A percentile compares a stretch with the other conserved stretches of the same genome.
Evolutionary conservation across 495 filamentous ascomycete genomes (phyloP).

Genomic region (Friedmanniomyces simplex): DNA sequence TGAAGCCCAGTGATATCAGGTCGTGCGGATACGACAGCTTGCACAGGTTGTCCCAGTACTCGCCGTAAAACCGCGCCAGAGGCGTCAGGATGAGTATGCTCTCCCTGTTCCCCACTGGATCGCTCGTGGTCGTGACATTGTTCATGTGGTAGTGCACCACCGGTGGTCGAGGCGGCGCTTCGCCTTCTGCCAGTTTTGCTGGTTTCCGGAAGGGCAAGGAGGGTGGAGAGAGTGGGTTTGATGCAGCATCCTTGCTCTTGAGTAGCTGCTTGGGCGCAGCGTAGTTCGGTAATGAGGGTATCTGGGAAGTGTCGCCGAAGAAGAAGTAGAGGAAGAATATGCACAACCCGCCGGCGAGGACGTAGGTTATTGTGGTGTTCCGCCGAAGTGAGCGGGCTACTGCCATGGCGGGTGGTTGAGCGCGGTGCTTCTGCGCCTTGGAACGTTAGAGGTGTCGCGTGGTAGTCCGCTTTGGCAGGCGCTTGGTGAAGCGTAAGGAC

Average conservation of each 20-base stretch:
- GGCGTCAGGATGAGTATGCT: constrained; percentile 87
- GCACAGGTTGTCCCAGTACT: constrained; percentile 92
- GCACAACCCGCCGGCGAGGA: constrained; percentile 49
- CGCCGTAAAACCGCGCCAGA: constrained; percentile 82
- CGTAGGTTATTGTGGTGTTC: constrained; percentile 54
- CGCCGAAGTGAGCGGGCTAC: constrained; percentile 23
- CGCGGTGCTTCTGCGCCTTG: neutral
- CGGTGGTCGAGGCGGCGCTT: constrained; percentile 58
- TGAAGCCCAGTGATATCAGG: constrained; percentile 90
- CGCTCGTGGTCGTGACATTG: constrained; percentile 68
- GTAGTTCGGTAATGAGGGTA: constrained; percentile 6
- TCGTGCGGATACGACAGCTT: constrained; percentile 82
- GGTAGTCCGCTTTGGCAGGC: no score
- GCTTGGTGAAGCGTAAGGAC: no score
- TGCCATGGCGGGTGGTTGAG: constrained; percentile 14
- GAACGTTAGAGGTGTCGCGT: neutral
- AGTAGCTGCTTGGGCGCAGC: constrained; percentile 14
- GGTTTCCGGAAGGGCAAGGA: constrained; percentile 69
- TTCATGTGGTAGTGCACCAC: constrained; percentile 92
- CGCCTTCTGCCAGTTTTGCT: constrained; percentile 38
- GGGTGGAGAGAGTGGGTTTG: constrained; percentile 70
- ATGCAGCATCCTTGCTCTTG: constrained; percentile 49
- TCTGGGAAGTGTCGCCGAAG: constrained; percentile 37
- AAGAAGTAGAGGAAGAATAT: constrained; percentile 59
- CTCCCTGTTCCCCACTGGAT: constrained; percentile 68